Evolutionary conservation across 1,284 basidiomycete genomes (phyloP).

Genomic region (Anthracocystis setariae): DNA sequence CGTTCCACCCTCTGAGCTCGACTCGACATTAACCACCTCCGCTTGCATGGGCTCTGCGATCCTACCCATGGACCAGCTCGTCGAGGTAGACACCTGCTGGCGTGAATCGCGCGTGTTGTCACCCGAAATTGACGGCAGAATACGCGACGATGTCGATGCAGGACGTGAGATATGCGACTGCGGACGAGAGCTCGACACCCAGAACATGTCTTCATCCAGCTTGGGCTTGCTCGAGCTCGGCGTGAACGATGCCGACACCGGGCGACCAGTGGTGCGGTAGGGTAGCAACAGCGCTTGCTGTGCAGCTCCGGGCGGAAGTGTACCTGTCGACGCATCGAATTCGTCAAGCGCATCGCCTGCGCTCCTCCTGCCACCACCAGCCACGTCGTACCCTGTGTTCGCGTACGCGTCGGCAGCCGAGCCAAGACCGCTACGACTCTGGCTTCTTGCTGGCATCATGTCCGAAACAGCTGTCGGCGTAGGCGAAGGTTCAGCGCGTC

Average conservation of each 20-base stretch:
- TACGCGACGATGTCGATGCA: conserved; percentile 13
- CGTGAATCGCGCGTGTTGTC: conserved; percentile 19
- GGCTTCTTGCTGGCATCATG: conserved; percentile 1
- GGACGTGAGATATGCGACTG: conserved; percentile 25
- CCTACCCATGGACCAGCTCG: conserved; percentile 13
- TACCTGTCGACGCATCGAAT: conserved; percentile 32
- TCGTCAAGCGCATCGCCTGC: conserved; percentile 5
- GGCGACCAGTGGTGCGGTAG: conserved; percentile 8
- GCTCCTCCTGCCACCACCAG: neutral
- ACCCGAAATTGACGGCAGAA: conserved; percentile 14
- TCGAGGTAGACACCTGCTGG: conserved; percentile 20
- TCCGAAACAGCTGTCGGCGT: conserved; percentile 18
- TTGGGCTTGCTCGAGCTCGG: conserved; percentile 19
- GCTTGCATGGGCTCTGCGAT: conserved; percentile 51
- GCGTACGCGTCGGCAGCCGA: conserved; percentile 36
- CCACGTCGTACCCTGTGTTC: conserved; percentile 6
- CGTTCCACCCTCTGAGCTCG: conserved; percentile 16
- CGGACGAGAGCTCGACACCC: conserved; percentile 41
- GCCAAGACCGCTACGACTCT: conserved; percentile 5
- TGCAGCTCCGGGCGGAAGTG: conserved; percentile 36
- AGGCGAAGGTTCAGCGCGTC: conserved; percentile 9
- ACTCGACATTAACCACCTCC: conserved; percentile 37
- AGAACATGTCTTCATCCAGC: conserved; percentile 41
- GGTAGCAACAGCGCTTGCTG: conserved; percentile 39
- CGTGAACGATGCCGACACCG: neutral